Conservation (phyloP, 78 protist species). For the Polysphondylium violaceum region DNA sequence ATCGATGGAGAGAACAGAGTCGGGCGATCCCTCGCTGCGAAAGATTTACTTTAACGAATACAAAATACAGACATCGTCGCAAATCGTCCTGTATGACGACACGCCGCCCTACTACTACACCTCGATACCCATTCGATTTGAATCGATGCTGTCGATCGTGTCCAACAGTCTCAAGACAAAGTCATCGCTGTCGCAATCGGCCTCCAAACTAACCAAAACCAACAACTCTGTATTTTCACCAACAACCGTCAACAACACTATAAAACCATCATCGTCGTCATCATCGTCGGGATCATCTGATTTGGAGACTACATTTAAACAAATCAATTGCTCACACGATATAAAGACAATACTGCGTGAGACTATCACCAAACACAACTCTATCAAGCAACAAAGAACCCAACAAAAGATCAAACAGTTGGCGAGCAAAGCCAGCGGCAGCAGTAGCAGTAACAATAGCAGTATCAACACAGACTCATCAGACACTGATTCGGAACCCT, state of each 20-base stretch:
- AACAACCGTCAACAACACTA: not conserved
- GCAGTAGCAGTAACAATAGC: constrained; percentile 2
- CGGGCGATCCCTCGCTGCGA: constrained; percentile 32
- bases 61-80: constrained; percentile 67
- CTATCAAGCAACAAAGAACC: not conserved
- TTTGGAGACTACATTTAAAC: constrained; percentile 58
- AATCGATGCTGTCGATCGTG: constrained; percentile 1
- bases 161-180: not conserved
- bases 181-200: not conserved
- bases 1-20: constrained; percentile 57
- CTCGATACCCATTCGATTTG: constrained; percentile 46
- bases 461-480: not conserved
- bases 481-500: constrained; percentile 2
- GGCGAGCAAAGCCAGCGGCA: not conserved
- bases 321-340: constrained; percentile 62
- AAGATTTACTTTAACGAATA: constrained; percentile 74
- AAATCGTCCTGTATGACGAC: constrained; percentile 62
- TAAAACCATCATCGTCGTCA: not conserved
- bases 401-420: not conserved
- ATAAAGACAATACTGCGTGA: constrained; percentile 46
- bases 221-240: constrained; percentile 62
- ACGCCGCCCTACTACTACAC: constrained; percentile 59
- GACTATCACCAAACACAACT: constrained; percentile 22
- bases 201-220: not conserved
- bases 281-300: constrained; percentile 32